A percentile compares a stretch with the other conserved stretches of the same genome.
These are phyloP conservation scores for Colletotrichum ledebouriae DNA, from an alignment of 2,329 filamentous ascomycete genomes.

Conservation along the genomic window DNA sequence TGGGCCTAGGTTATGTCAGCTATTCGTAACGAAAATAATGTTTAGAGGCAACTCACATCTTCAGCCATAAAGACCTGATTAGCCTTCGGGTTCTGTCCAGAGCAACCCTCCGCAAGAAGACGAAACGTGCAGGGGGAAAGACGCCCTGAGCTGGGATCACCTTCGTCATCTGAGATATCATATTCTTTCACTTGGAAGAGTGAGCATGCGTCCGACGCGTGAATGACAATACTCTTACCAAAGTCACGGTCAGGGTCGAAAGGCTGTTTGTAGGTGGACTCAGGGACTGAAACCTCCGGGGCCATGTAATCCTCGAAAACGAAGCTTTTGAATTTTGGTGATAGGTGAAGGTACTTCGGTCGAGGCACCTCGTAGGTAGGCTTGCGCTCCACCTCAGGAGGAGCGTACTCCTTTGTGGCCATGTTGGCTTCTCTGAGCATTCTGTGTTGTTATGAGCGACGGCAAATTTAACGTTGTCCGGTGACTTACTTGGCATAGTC, in stretches of 20 bases:
- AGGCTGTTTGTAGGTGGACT: conserved; percentile 17
- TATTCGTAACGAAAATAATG: background rate
- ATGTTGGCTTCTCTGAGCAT: conserved; percentile 36
- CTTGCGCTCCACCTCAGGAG: conserved; percentile 26
- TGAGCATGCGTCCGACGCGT: background rate
- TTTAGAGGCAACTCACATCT: conserved; percentile 41
- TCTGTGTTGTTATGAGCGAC: conserved; percentile 1
- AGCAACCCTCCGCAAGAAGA: conserved; percentile 52
- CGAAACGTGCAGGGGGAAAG: conserved; percentile 60
- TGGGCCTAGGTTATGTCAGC: conserved; percentile 21
- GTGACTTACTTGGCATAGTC: conserved; percentile 22
- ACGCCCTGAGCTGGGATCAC: conserved; percentile 51
- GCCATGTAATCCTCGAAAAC: conserved; percentile 32
- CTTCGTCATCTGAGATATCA: conserved; percentile 58
- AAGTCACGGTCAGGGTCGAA: conserved; percentile 31
- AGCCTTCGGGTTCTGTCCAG: conserved; percentile 48
- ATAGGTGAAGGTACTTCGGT: conserved; percentile 40
- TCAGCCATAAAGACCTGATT: conserved; percentile 41
- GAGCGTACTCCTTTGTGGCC: conserved; percentile 29
- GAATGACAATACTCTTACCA: conserved; percentile 1
- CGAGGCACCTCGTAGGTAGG: conserved; percentile 40
- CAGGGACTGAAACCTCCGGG: background rate
- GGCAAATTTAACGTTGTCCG: background rate
- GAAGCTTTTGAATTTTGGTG: conserved; percentile 29
- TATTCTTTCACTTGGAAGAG: conserved; percentile 33